phyloP scores from a whole-genome alignment of 495 filamentous ascomycete genomes.

The Wilcoxina mikolae region DNA sequence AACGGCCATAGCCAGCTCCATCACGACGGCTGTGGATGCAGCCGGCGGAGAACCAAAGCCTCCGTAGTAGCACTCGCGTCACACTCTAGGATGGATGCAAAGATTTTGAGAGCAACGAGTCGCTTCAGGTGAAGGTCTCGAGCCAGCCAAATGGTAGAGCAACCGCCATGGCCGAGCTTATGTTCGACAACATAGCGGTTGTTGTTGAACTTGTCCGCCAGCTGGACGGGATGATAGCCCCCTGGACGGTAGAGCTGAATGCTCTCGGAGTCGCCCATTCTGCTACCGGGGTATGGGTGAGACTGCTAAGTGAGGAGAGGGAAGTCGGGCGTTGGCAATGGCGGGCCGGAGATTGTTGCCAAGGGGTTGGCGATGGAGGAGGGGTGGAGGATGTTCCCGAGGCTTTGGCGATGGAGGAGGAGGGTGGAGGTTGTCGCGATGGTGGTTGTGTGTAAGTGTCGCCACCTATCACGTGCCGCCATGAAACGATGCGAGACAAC shows the following conservation, averaged over 20 bases:
- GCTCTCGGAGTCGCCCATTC: too few relatives aligned
- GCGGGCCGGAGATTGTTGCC: too few relatives aligned
- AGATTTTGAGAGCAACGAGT: slow-evolving; percentile 2
- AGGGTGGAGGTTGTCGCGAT: too few relatives aligned
- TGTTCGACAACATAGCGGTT: slow-evolving; percentile 36
- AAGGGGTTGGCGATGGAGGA: too few relatives aligned
- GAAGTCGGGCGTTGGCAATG: too few relatives aligned
- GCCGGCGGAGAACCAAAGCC: not conserved
- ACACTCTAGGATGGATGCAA: not conserved
- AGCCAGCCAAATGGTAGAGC: slow-evolving; percentile 43
- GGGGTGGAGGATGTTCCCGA: too few relatives aligned
- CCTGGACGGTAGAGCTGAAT: slow-evolving; percentile 19
- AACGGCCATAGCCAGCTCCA: not conserved
- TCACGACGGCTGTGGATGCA: not conserved
- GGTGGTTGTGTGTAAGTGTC: too few relatives aligned
- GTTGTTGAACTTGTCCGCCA: slow-evolving; percentile 32
- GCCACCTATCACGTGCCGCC: too few relatives aligned
- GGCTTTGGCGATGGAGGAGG: too few relatives aligned
- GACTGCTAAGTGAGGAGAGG: too few relatives aligned
- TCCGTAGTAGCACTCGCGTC: not conserved
- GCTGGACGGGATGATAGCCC: slow-evolving; percentile 36
- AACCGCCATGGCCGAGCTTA: slow-evolving; percentile 41
- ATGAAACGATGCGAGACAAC: too few relatives aligned
- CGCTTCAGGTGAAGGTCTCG: slow-evolving; percentile 26
- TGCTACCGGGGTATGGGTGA: too few relatives aligned